Conservation (phyloP, 495 filamentous ascomycete genomes). For the Hyaloscypha variabilis region DNA sequence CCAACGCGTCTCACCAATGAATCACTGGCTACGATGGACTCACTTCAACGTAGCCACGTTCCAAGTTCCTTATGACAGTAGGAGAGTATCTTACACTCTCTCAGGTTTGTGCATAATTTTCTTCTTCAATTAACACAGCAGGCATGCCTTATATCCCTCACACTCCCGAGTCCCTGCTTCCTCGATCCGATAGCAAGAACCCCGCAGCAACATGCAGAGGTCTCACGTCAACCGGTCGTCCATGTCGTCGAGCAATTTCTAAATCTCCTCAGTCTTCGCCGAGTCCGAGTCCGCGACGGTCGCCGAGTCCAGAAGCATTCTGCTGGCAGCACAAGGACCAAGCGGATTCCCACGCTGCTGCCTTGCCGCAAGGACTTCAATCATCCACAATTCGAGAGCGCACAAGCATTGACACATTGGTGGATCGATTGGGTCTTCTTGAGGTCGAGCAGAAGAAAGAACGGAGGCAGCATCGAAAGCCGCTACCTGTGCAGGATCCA, state of each 20-base stretch:
- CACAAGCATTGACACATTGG: conserved; percentile 80
- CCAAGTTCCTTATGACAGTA: conserved; percentile 8
- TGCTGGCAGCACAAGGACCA: conserved; percentile 97
- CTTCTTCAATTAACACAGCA: conserved; percentile 10
- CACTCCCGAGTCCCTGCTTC: conserved; percentile 81
- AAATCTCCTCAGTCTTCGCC: conserved; percentile 41
- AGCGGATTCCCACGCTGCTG: conserved; percentile 50
- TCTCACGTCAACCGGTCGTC: conserved; percentile 73
- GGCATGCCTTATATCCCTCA: conserved; percentile 55
- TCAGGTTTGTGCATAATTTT: conserved; percentile 24
- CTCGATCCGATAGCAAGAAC: conserved; percentile 80
- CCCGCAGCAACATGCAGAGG: conserved; percentile 86
- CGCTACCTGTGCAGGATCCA: conserved; percentile 1
- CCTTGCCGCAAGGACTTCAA: conserved; percentile 17
- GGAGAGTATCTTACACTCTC: conserved; percentile 6
- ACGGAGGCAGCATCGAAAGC: conserved; percentile 16
- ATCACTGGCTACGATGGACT: conserved; percentile 25
- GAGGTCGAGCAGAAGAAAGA: conserved; percentile 28
- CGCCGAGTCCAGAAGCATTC: conserved; percentile 47
- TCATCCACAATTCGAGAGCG: conserved; percentile 49
- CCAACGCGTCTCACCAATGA: conserved; percentile 9
- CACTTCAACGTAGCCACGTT: conserved; percentile 18
- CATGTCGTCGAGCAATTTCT: conserved; percentile 73
- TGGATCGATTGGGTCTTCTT: conserved; percentile 76
- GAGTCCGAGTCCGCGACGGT: conserved; percentile 19